Percentiles rank a stretch among this genome's conserved stretches.
Conservation (phyloP, 2,329 filamentous ascomycete species). For the Colletotrichum sp. region DNA sequence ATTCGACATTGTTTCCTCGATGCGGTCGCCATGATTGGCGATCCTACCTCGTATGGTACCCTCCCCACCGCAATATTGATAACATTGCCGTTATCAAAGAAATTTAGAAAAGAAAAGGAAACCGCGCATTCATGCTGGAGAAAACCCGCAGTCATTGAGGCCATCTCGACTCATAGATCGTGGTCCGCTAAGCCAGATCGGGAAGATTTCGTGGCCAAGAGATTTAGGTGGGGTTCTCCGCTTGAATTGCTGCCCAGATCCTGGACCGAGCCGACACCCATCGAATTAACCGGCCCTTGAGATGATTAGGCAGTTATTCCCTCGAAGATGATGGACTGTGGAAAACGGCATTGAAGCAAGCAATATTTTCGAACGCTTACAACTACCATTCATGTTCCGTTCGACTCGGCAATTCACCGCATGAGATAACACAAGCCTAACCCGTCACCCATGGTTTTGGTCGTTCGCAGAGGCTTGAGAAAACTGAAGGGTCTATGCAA, state of each 20-base stretch:
- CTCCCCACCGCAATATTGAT: neutral
- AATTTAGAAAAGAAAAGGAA: neutral
- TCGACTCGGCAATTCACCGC: too few species aligned
- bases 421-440: too few species aligned
- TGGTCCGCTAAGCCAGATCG: neutral
- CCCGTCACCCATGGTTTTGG: too few species aligned
- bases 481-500: too few species aligned
- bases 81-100: neutral
- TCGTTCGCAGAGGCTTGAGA: too few species aligned
- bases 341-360: too few species aligned
- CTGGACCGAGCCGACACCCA: neutral
- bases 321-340: too few species aligned
- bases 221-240: neutral
- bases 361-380: too few species aligned
- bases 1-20: neutral
- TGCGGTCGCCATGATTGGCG: neutral
- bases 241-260: neutral
- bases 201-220: conserved; percentile 5
- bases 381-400: too few species aligned
- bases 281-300: neutral
- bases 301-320: neutral
- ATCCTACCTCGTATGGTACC: neutral
- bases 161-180: neutral
- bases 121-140: neutral
- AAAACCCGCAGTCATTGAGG: neutral